phyloP scores from a whole-genome alignment of 768 basidiomycete genomes.

The Naganishia onofrii region DNA sequence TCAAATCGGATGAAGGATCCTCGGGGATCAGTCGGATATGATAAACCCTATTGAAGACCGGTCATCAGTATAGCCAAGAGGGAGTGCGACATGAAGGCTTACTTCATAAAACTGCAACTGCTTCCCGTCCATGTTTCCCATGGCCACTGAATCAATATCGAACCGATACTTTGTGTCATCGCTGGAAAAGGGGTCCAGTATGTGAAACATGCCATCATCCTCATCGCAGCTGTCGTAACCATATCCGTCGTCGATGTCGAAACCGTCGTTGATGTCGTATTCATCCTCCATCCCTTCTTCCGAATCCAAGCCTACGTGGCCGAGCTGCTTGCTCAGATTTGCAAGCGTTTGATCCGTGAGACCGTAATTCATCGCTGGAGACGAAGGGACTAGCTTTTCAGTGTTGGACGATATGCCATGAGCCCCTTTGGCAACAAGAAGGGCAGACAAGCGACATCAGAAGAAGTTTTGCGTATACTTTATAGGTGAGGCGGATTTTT shows the following conservation, averaged over 20 bases:
- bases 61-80: background rate
- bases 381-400: too few species aligned
- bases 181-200: background rate
- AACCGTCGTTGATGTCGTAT: background rate
- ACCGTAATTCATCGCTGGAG: background rate
- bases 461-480: too few species aligned
- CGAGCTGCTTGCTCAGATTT: background rate
- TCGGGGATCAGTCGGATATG: slow-evolving; percentile 8
- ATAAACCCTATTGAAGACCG: background rate
- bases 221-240: too few species aligned
- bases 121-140: slow-evolving; percentile 23
- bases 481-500: too few species aligned
- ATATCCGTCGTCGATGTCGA: background rate
- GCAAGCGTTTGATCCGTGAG: background rate
- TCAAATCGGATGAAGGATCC: background rate
- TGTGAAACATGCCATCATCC: background rate
- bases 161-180: slow-evolving; percentile 21
- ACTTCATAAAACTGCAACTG: slow-evolving; percentile 23
- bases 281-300: background rate
- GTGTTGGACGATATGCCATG: too few species aligned
- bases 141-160: background rate
- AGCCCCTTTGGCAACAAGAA: too few species aligned
- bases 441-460: too few species aligned
- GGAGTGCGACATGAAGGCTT: background rate
- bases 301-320: background rate